Evolutionary conservation across 2,329 filamentous ascomycete genomes (phyloP), one percentile per base, ranked within the genome.

Genomic region (Graphium sp.): DNA sequence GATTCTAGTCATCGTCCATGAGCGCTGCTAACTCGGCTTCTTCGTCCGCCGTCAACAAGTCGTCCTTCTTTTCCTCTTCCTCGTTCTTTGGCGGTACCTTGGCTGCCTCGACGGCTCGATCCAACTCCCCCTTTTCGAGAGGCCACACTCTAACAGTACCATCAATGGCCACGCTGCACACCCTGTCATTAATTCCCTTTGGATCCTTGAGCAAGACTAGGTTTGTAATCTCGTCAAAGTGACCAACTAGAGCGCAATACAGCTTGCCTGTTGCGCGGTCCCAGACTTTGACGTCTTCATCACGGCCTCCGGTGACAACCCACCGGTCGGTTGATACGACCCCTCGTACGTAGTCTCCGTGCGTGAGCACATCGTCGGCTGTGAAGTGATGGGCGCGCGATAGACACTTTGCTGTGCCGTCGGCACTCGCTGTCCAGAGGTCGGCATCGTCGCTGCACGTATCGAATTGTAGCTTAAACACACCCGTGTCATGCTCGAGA

Each of bases 261-360:
- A 91, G 56, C 46, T 76, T 72, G 5, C 81, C 82, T 7, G 71
- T 75, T 35, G 71, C 46, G 26, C 66, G 55, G 47, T 93, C 78
- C 87, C 87, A 98, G 7, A 95, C 66, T 41, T 91, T 79, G 33
- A 98, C 63, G 41, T 93, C 73, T 52, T 98, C 89, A 43, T 94
- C 83, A 39, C 89, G 65, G 32, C 89, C 92, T 2, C 79, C 85
- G 2, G 89, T 94, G 23, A 92, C 53, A 9, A 89, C 70, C 74
- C 81, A 87, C 13, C 74, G 66, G 4, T 78, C 76, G 1, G 71
- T 72, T 22, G 87, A 63, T 7, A 74, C 71, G 14, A 95, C 67
- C 32, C 84, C 81, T 34, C 83, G 72, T 18, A 95, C 85, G 47
- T 92, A 94, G 48, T 91, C 84, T 2, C 84, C 82, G 47, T 98